Evolutionary conservation across 129 eudicot species (phyloP).

Genomic region (Pulicaria dysenterica): DNA sequence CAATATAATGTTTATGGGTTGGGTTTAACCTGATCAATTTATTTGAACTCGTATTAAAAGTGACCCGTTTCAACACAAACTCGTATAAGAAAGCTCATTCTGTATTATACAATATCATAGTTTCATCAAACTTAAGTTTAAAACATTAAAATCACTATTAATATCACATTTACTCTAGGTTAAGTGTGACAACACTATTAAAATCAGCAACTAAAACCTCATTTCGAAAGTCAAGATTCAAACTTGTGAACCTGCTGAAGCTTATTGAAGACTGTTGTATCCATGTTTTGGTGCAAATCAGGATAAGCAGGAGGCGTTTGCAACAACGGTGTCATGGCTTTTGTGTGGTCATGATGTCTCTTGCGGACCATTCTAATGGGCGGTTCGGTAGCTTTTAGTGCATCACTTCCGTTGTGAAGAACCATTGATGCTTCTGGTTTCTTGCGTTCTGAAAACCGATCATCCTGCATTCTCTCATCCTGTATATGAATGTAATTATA

Average conservation of each 20-base stretch:
- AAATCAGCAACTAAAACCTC: slow-evolving; percentile 19
- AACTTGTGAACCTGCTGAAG: slow-evolving; percentile 39
- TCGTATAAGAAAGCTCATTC: slow-evolving; percentile 4
- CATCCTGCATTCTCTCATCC: slow-evolving; percentile 41
- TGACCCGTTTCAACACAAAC: too few relatives aligned
- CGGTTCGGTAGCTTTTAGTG: slow-evolving; percentile 30
- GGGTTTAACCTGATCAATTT: too few relatives aligned
- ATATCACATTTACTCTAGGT: slow-evolving; percentile 23
- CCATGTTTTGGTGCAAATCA: slow-evolving; percentile 21
- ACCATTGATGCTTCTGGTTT: slow-evolving; percentile 28
- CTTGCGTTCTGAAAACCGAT: slow-evolving; percentile 33
- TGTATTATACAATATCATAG: slow-evolving; percentile 26
- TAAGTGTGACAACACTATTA: slow-evolving; percentile 34
- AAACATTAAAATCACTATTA: not conserved
- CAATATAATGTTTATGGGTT: too few relatives aligned
- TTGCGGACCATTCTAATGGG: slow-evolving; percentile 42
- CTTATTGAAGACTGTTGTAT: slow-evolving; percentile 19
- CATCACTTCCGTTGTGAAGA: slow-evolving; percentile 23
- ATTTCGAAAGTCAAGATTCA: slow-evolving; percentile 27
- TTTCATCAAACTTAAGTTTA: slow-evolving; percentile 12
- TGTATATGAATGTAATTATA: slow-evolving; percentile 10
- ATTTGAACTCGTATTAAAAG: too few relatives aligned
- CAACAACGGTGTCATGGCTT: slow-evolving; percentile 17
- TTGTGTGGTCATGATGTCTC: slow-evolving; percentile 45
- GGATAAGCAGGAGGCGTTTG: slow-evolving; percentile 21